These are phyloP conservation scores for Calcarisporium arbuscula DNA, from an alignment of 2,329 filamentous ascomycete species.

Conservation along the genomic window DNA sequence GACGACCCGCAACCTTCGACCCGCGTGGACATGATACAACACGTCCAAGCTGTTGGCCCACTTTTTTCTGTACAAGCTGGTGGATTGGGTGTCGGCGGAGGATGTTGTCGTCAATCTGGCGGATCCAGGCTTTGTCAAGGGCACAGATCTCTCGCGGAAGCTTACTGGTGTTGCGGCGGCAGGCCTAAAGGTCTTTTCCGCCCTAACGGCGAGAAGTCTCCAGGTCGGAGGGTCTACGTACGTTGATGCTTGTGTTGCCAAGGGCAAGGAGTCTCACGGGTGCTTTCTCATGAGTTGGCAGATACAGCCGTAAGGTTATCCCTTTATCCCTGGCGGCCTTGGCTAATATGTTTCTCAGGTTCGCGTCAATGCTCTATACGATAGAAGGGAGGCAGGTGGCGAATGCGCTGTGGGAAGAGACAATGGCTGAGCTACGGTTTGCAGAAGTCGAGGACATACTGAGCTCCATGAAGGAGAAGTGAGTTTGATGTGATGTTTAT, in stretches of 20 bases:
- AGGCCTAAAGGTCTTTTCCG: slow-evolving; percentile 3
- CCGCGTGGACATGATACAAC: slow-evolving; percentile 18
- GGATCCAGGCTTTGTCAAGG: slow-evolving; percentile 25
- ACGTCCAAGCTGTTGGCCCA: slow-evolving; percentile 24
- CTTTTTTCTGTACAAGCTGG: slow-evolving; percentile 31
- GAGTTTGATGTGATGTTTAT: too few species aligned
- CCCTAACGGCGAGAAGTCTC: slow-evolving; percentile 21
- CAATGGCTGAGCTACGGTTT: too few species aligned
- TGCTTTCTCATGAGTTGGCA: slow-evolving; percentile 44
- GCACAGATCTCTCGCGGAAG: slow-evolving; percentile 16
- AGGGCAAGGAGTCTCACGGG: slow-evolving; percentile 45
- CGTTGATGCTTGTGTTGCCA: slow-evolving; percentile 36
- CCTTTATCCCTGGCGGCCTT: too few species aligned
- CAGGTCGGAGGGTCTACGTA: slow-evolving; percentile 39
- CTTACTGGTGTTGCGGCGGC: too few species aligned
- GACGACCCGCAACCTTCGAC: slow-evolving; percentile 17
- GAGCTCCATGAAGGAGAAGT: too few species aligned
- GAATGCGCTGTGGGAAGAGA: too few species aligned
- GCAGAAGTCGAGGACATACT: too few species aligned
- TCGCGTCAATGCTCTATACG: too few species aligned
- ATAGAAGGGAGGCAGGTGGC: too few species aligned
- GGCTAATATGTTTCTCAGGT: too few species aligned
- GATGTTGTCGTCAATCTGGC: slow-evolving; percentile 30
- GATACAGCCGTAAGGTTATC: too few species aligned
- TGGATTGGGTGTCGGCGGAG: slow-evolving; percentile 23